These are phyloP conservation scores for Backusella parvicylindrica DNA, from an alignment of 192 early-diverging fungal genomes.

Conservation along the genomic window DNA sequence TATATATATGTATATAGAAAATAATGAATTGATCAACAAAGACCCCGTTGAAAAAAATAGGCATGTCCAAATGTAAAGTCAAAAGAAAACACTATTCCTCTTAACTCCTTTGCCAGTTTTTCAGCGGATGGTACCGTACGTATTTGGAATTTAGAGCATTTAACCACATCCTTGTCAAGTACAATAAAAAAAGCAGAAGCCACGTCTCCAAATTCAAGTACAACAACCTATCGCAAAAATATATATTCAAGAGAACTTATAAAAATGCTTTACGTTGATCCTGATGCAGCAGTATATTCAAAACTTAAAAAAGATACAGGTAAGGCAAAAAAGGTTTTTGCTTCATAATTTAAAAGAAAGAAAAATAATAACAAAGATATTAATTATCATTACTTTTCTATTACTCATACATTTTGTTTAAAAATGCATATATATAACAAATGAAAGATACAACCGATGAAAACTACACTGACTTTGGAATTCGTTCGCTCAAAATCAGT, in stretches of 20 bases:
- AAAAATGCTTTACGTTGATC: slow-evolving; percentile 56
- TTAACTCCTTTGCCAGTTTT: slow-evolving; percentile 65
- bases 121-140: slow-evolving; percentile 76
- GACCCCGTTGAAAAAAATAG: background rate
- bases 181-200: background rate
- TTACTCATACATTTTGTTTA: background rate
- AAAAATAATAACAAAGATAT: background rate
- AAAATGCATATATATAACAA: too few species aligned
- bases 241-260: slow-evolving; percentile 57
- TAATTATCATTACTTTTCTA: background rate
- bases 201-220: slow-evolving; percentile 3
- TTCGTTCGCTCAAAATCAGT: slow-evolving; percentile 66
- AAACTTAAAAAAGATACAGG: slow-evolving; percentile 22
- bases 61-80: background rate
- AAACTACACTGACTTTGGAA: slow-evolving; percentile 54
- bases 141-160: slow-evolving; percentile 71
- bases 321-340: background rate
- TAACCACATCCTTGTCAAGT: background rate
- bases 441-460: slow-evolving; percentile 25
- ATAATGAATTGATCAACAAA: too few species aligned
- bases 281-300: slow-evolving; percentile 37
- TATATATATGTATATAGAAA: too few species aligned
- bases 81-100: slow-evolving; percentile 14
- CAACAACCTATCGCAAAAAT: slow-evolving; percentile 35
- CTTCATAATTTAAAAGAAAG: background rate